Conservation (phyloP, 441 rosid genomes). For the Croton laevigatus region DNA sequence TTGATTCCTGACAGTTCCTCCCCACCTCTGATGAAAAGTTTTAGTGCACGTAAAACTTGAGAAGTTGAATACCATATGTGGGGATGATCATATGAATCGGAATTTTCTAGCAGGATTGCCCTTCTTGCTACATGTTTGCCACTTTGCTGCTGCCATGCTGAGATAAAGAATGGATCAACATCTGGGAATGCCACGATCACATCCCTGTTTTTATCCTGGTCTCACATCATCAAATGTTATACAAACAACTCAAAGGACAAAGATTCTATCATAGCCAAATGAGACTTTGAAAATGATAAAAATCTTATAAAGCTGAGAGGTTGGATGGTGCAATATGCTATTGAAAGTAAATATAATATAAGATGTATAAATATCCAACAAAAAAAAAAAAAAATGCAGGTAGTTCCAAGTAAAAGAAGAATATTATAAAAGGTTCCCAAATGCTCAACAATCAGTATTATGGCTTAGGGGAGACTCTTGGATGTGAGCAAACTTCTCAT, state of each 20-base stretch:
- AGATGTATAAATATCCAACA: neutral
- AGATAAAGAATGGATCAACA: slow-evolving; percentile 51
- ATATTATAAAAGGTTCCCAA: neutral
- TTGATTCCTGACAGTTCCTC: slow-evolving; percentile 45
- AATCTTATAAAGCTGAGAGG: neutral
- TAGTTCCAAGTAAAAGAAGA: neutral
- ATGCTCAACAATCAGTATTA: neutral
- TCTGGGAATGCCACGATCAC: slow-evolving; percentile 78
- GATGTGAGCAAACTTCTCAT: neutral
- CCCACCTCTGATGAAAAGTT: slow-evolving; percentile 52
- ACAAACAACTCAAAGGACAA: slow-evolving; percentile 2
- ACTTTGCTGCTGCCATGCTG: slow-evolving; percentile 17
- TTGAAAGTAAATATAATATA: neutral
- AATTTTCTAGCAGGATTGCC: slow-evolving; percentile 27
- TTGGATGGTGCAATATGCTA: neutral
- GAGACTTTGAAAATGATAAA: neutral
- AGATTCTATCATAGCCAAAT: neutral
- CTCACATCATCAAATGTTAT: slow-evolving; percentile 10
- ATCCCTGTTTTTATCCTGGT: slow-evolving; percentile 78
- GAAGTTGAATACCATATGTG: slow-evolving; percentile 66
- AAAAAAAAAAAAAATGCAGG: neutral
- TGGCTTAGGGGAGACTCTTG: neutral
- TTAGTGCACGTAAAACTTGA: slow-evolving; percentile 49
- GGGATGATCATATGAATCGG: slow-evolving; percentile 48
- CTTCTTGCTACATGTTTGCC: slow-evolving; percentile 38